phyloP scores from a whole-genome alignment of 305 asterid species.

The Lippia alba region DNA sequence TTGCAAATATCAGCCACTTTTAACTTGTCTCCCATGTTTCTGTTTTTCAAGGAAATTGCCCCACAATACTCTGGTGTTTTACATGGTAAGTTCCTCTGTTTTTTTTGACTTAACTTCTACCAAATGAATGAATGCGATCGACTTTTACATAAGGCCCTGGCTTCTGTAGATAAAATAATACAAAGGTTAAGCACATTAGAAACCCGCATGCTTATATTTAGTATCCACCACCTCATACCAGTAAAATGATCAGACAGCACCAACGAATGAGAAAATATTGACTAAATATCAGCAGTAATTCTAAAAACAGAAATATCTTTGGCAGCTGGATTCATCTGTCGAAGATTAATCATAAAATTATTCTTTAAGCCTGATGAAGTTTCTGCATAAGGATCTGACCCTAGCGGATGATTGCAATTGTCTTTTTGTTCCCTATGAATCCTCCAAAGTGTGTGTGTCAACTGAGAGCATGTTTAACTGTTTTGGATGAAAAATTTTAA shows the following conservation, averaged over 20 bases:
- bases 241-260: slow-evolving; percentile 4
- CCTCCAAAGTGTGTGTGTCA: background rate
- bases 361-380: background rate
- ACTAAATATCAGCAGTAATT: background rate
- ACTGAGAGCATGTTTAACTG: no score
- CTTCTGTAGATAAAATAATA: slow-evolving; percentile 9
- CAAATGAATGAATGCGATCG: slow-evolving; percentile 1
- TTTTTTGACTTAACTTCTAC: slow-evolving; percentile 6
- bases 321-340: slow-evolving; percentile 9
- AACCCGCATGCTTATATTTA: background rate
- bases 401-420: background rate
- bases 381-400: background rate
- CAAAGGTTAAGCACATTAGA: slow-evolving; percentile 5
- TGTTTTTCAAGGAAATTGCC: slow-evolving; percentile 79
- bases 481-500: no score
- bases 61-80: slow-evolving; percentile 95
- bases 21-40: slow-evolving; percentile 39
- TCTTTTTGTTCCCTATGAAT: background rate
- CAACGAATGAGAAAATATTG: slow-evolving; percentile 1
- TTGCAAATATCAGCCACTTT: slow-evolving; percentile 21
- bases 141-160: background rate
- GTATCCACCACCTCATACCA: slow-evolving; percentile 8
- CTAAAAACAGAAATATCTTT: background rate
- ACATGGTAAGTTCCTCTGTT: slow-evolving; percentile 63
- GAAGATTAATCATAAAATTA: background rate